Evolutionary conservation across 148 eudicot species (phyloP), one percentile per base, ranked within the genome.

Genomic region (Spergularia bocconei): DNA sequence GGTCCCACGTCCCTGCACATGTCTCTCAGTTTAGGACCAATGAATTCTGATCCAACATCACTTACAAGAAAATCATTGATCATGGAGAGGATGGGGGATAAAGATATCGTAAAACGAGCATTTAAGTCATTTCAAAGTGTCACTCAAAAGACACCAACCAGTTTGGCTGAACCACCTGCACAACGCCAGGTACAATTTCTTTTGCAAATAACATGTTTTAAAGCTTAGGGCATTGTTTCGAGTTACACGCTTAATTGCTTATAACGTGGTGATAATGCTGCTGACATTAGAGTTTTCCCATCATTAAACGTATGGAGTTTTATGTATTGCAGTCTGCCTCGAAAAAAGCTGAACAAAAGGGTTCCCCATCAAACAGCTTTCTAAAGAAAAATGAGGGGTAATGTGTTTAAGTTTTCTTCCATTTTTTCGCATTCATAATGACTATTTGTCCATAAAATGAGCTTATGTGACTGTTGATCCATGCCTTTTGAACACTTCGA

Each of bases 41-140:
- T 88, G 67, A 86, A 82, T 79, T 71, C 85, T 52, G 86, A 77
- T 70, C 71, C 84, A 50, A 81, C 76, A 61, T 68, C 78, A 44
- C 64, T 78, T 61, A 57, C 85, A 64, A 85, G 97, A 71, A 87
- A 84, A 71, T 92, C 99, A 41, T 71, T 86, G 71, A 87, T 96
- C 63, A 92, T 92, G 99, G 99, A 96, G 83, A 84, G 74, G 50
- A 96, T 96, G 99, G 99, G 94, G 63, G 98, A 96, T 79, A 96
- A 96, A 82, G 99, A 96, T 58, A 96, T 96, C 68, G 96, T 96
- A 20, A 88, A 78, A 78, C 86, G 98, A 51, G 99, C 94, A 33
- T 96, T 96, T 79, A 92, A 86, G 85, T 56, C 97, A 73, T 96
- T 96, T 71, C 88, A 83, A 73, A 88, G 78, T 41, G 41, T 70